Conservation (phyloP, 192 early-diverging fungal species). For the Diversispora epigaea region DNA sequence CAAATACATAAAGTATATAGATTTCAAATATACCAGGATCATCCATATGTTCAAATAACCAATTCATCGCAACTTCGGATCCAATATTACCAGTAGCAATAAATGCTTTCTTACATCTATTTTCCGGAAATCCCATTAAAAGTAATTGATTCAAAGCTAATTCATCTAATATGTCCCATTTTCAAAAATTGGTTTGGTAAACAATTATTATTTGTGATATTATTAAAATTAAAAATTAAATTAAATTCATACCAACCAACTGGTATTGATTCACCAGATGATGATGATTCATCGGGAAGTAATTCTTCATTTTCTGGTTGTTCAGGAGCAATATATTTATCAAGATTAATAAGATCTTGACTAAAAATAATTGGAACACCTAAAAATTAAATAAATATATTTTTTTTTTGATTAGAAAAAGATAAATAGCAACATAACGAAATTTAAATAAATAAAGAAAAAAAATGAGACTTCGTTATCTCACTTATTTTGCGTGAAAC, state of each 20-base stretch:
- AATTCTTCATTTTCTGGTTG: constrained; percentile 65
- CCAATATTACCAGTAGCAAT: constrained; percentile 77
- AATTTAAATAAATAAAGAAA: no score
- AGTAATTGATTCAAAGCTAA: constrained; percentile 74
- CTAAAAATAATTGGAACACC: constrained; percentile 62
- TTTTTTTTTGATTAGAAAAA: neutral
- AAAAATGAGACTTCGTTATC: neutral
- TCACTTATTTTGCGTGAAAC: constrained; percentile 70
- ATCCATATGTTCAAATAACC: constrained; percentile 97
- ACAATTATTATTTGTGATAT: no score
- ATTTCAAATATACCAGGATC: constrained; percentile 65
- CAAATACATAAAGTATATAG: neutral
- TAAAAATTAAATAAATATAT: constrained; percentile 16
- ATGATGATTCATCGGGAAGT: constrained; percentile 66
- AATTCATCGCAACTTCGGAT: constrained; percentile 85
- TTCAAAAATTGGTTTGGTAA: neutral
- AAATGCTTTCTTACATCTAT: constrained; percentile 81
- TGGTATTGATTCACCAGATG: constrained; percentile 8
- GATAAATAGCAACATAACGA: neutral
- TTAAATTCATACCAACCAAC: constrained; percentile 6
- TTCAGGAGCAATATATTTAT: constrained; percentile 68
- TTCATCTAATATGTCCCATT: constrained; percentile 61
- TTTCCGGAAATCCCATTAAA: constrained; percentile 90
- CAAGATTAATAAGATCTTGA: constrained; percentile 58
- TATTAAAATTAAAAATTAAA: neutral